phyloP scores from a whole-genome alignment of 1,284 basidiomycete genomes.

The Apiotrichum sp. region DNA sequence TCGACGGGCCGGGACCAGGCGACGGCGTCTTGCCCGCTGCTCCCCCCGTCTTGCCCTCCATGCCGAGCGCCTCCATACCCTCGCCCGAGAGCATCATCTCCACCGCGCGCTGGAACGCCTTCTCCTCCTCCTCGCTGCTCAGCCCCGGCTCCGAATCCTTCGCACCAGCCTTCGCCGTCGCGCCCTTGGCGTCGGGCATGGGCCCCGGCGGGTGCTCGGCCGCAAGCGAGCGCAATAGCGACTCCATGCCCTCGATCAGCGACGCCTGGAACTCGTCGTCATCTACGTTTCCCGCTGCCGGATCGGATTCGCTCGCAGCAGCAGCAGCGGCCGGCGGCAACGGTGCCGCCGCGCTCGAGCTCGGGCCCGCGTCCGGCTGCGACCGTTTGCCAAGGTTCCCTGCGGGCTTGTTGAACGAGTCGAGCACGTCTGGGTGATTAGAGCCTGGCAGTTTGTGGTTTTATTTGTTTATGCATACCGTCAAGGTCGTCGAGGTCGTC shows the following conservation, averaged over 20 bases:
- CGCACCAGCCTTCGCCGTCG: not conserved
- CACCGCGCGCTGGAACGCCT: conserved; percentile 61
- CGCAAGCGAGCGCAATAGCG: conserved; percentile 65
- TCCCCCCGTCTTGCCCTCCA: conserved; percentile 19
- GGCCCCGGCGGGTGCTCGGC: conserved; percentile 44
- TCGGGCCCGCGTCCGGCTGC: conserved; percentile 3
- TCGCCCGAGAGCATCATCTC: conserved; percentile 65
- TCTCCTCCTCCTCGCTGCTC: conserved; percentile 42
- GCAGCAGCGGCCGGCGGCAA: conserved; percentile 33
- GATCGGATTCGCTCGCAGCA: conserved; percentile 16
- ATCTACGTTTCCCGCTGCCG: conserved; percentile 43
- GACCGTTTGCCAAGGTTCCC: conserved; percentile 7
- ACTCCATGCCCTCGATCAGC: conserved; percentile 75
- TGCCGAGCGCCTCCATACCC: conserved; percentile 55
- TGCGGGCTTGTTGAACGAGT: conserved; percentile 33
- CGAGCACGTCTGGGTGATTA: conserved; percentile 36
- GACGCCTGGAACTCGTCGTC: conserved; percentile 60
- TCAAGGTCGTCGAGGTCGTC: conserved; percentile 43
- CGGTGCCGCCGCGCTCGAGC: conserved; percentile 17
- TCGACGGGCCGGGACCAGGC: not conserved
- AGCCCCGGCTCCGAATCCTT: conserved; percentile 16
- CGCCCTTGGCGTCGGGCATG: conserved; percentile 21
- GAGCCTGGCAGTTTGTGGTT: not conserved
- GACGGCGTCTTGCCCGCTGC: not conserved
- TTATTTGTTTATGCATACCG: conserved; percentile 22